Conservation (phyloP, 495 filamentous ascomycete genomes). For the Apodospora peruviana region DNA sequence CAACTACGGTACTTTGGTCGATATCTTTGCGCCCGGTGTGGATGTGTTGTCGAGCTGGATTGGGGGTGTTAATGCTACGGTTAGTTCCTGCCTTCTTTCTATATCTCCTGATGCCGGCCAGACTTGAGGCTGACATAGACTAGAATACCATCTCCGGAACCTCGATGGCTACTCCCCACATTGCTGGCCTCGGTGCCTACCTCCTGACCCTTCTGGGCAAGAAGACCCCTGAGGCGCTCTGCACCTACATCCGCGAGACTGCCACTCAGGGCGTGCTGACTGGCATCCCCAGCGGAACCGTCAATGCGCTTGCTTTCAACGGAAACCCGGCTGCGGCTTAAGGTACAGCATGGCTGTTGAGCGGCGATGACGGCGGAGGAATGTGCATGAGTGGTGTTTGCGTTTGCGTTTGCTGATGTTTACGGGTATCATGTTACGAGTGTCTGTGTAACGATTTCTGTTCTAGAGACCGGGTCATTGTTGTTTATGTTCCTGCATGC, state of each 20-base stretch:
- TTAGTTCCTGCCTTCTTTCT: constrained; percentile 13
- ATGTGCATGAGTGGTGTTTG: neutral
- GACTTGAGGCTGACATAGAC: neutral
- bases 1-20: constrained; percentile 57
- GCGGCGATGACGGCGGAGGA: no score
- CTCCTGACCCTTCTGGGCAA: constrained; percentile 40
- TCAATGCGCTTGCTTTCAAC: constrained; percentile 47
- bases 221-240: constrained; percentile 41
- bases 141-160: constrained; percentile 61
- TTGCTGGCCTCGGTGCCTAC: constrained; percentile 56
- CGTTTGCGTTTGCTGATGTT: neutral
- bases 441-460: no score
- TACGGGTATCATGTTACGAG: no score
- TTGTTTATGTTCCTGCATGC: no score
- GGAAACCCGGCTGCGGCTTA: constrained; percentile 17
- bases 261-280: constrained; percentile 29
- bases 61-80: constrained; percentile 40
- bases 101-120: neutral
- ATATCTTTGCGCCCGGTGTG: constrained; percentile 56
- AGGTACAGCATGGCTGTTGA: neutral
- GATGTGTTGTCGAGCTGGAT: constrained; percentile 52
- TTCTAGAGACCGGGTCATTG: no score
- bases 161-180: constrained; percentile 58
- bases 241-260: constrained; percentile 32
- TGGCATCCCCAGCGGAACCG: constrained; percentile 32